These are phyloP conservation scores for Exophiala oligosperma DNA, from an alignment of 2,329 filamentous ascomycete species.

Conservation along the genomic window DNA sequence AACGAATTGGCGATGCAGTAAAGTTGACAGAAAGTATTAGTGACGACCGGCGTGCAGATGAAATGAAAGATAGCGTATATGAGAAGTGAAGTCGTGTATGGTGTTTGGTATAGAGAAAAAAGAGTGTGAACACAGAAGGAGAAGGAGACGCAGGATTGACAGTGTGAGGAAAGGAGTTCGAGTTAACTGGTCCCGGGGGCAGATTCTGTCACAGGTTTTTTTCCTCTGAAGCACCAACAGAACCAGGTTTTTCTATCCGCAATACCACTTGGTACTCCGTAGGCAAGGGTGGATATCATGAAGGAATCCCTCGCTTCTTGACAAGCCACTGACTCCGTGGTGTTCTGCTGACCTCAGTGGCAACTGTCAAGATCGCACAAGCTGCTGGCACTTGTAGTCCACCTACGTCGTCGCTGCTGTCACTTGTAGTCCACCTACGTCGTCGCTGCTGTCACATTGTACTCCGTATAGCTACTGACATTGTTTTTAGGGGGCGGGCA, in stretches of 20 bases:
- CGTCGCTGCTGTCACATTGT: too few relatives aligned
- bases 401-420: too few relatives aligned
- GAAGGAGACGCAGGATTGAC: not conserved
- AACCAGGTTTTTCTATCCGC: not conserved
- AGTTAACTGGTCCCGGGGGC: not conserved
- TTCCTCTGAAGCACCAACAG: not conserved
- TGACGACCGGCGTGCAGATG: conserved; percentile 18
- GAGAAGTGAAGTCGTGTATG: not conserved
- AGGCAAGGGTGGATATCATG: not conserved
- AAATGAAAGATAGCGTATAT: not conserved
- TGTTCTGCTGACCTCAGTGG: not conserved
- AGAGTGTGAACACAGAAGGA: conserved; percentile 12
- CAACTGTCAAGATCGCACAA: not conserved
- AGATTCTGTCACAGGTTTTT: conserved; percentile 1
- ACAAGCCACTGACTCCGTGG: too few relatives aligned
- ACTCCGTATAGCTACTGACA: too few relatives aligned
- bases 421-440: too few relatives aligned
- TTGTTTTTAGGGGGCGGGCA: too few relatives aligned
- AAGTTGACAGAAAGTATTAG: conserved; percentile 21
- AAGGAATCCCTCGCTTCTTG: too few relatives aligned
- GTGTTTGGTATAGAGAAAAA: conserved; percentile 1
- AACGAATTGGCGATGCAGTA: conserved; percentile 18
- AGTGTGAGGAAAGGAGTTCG: conserved; percentile 1
- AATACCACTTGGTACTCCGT: too few relatives aligned
- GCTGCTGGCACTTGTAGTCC: too few relatives aligned